Evolutionary conservation across 768 basidiomycete species (phyloP).

Genomic region (Ramaria sp.): DNA sequence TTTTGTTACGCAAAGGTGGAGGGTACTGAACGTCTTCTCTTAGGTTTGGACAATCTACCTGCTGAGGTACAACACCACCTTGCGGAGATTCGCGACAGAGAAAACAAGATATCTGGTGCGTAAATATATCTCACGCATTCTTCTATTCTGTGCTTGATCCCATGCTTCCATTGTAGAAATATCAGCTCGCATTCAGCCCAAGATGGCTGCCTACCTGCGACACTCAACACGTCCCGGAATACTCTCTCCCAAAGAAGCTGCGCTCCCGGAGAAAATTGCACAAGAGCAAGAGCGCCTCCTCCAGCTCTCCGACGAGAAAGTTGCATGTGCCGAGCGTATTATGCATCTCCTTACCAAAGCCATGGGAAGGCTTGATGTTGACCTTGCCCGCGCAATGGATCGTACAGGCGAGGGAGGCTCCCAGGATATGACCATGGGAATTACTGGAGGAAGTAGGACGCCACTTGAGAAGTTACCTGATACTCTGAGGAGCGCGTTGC

Average conservation of each 20-base stretch:
- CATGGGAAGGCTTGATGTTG: constrained; percentile 34
- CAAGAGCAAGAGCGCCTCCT: constrained; percentile 24
- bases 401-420: background rate
- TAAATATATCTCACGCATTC: background rate
- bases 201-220: constrained; percentile 33
- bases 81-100: constrained; percentile 36
- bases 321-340: constrained; percentile 27
- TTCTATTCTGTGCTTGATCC: background rate
- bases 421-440: constrained; percentile 13
- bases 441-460: constrained; percentile 3
- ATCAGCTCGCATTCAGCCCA: constrained; percentile 32
- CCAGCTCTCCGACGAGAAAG: constrained; percentile 32
- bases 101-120: constrained; percentile 31
- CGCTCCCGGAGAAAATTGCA: constrained; percentile 25
- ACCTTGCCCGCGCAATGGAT: constrained; percentile 24
- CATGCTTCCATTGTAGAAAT: constrained; percentile 23
- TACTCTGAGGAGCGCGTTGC: constrained; percentile 1
- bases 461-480: constrained; percentile 2
- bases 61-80: constrained; percentile 36
- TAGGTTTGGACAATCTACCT: constrained; percentile 41
- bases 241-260: constrained; percentile 21
- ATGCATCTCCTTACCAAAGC: constrained; percentile 37
- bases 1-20: no score
- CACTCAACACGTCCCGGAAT: constrained; percentile 24
- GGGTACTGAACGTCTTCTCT: background rate